Evolutionary conservation across 805 yeast genomes (phyloP), one percentile per base, ranked within the genome.

Genomic region (Priceomyces castillae): DNA sequence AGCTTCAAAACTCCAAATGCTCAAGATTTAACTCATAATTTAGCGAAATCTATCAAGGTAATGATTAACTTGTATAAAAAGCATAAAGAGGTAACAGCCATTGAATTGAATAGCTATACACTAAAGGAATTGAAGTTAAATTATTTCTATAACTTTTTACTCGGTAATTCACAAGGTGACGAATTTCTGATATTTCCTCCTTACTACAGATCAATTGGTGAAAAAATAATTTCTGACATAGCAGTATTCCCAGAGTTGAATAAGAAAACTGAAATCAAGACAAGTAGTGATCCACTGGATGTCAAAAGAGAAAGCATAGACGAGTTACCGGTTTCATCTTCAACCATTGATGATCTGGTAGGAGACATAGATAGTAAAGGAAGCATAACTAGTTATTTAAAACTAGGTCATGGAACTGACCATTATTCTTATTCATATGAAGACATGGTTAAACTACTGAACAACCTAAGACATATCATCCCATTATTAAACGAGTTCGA

Each of bases 401-500:
- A 19, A 12, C 16, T 19, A 2, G 20, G 11, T 6, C 34, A 40
- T 16, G 31, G 17, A 17, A 19, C 18, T 14, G 10, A 22, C 3
- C 26, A 34, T 16, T n/a, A 19, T 31, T 23, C 30, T 6, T 50
- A 45, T 26, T 41, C 53, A 3, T 46, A 25, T 14, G 50, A 40
- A 15, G 62, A 56, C 18, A 57, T 43, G 33, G 12, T 37, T 4
- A 44, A 49, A 10, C 34, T 59, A 7, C 36, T 54, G 23, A 28
- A 44, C 7, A 49, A 46, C 25, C 36, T 59, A 20, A 44, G 35
- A n/a, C 51, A 51, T 23, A 48, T 60, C 3, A 49, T 67, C 3
- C 59, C 64, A 1, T 51, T 58, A 9, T 46, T 67, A 16, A 52
- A 51, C 22, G 71, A 65, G 30, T 57, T 54, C 22, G 54, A 48